phyloP scores from a whole-genome alignment of 2,329 filamentous ascomycete genomes.

The Penicillium griseofulvum region DNA sequence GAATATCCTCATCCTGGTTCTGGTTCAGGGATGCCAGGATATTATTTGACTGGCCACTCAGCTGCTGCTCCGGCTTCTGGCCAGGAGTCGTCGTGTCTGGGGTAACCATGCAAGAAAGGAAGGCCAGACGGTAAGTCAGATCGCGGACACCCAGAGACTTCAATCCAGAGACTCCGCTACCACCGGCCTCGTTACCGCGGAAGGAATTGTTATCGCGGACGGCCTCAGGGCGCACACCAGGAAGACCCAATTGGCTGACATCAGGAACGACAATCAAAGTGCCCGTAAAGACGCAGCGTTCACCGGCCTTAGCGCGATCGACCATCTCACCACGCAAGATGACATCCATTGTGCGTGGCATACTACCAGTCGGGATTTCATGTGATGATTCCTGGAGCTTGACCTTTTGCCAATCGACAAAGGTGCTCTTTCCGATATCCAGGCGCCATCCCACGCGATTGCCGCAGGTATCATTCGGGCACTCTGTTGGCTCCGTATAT shows the following conservation, averaged over 20 bases:
- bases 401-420: constrained; percentile 99
- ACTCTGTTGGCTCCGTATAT: constrained; percentile 95
- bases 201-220: constrained; percentile 77
- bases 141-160: constrained; percentile 93
- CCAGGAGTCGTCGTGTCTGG: constrained; percentile 81
- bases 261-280: constrained; percentile 95
- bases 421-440: constrained; percentile 96
- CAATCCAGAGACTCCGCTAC: constrained; percentile 79
- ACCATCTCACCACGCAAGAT: constrained; percentile 97
- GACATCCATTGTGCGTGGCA: constrained; percentile 97
- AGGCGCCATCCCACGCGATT: constrained; percentile 93
- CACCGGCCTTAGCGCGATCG: constrained; percentile 92
- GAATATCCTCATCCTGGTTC: constrained; percentile 64
- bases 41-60: constrained; percentile 74
- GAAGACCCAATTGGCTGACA: constrained; percentile 89
- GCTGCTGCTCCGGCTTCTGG: constrained; percentile 65
- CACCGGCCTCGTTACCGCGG: constrained; percentile 75
- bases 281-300: constrained; percentile 97
- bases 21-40: constrained; percentile 82
- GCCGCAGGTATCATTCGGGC: constrained; percentile 80
- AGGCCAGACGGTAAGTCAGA: constrained; percentile 92
- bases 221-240: constrained; percentile 78
- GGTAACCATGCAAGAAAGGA: constrained; percentile 93
- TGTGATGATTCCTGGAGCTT: constrained; percentile 97
- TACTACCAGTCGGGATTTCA: constrained; percentile 96